Percentiles rank a stretch among this genome's conserved stretches.
Evolutionary conservation across 2,329 filamentous ascomycete species (phyloP).

Genomic region (Nemania diffusa): DNA sequence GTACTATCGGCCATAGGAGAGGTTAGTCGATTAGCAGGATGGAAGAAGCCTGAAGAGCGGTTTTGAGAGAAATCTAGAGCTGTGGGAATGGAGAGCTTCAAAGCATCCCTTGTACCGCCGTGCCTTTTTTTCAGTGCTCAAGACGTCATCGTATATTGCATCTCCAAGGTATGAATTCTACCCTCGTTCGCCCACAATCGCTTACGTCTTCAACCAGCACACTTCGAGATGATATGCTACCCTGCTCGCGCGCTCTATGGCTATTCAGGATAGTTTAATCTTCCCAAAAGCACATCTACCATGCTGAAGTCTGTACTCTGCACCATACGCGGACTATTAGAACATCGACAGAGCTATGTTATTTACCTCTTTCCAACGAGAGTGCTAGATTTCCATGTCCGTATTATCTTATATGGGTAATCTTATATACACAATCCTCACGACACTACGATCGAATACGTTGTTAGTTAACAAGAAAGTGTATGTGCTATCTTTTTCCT

Average conservation of each 20-base stretch:
- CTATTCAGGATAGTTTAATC: not conserved
- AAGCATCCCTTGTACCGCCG: slow-evolving; percentile 24
- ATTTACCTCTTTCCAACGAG: not conserved
- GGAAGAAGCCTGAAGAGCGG: slow-evolving; percentile 54
- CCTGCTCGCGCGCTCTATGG: not conserved
- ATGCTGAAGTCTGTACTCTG: not conserved
- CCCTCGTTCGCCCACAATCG: not conserved
- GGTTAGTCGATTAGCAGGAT: slow-evolving; percentile 53
- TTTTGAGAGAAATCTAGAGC: slow-evolving; percentile 46
- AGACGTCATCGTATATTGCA: not conserved
- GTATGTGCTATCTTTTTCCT: slow-evolving; percentile 22
- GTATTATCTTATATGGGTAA: not conserved
- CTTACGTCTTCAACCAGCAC: slow-evolving; percentile 12
- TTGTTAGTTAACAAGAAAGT: not conserved
- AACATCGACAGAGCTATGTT: not conserved
- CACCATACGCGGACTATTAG: not conserved
- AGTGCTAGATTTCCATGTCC: not conserved
- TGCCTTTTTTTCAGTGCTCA: not conserved
- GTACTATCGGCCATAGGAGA: slow-evolving; percentile 64
- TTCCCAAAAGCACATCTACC: not conserved
- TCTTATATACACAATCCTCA: not conserved
- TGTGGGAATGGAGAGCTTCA: slow-evolving; percentile 14
- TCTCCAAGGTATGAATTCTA: slow-evolving; percentile 22
- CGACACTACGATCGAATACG: not conserved
- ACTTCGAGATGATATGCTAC: not conserved